Evolutionary conservation across 345 rosid species (phyloP), one percentile per base, ranked within the genome.

Genomic region (Salix arbutifolia): DNA sequence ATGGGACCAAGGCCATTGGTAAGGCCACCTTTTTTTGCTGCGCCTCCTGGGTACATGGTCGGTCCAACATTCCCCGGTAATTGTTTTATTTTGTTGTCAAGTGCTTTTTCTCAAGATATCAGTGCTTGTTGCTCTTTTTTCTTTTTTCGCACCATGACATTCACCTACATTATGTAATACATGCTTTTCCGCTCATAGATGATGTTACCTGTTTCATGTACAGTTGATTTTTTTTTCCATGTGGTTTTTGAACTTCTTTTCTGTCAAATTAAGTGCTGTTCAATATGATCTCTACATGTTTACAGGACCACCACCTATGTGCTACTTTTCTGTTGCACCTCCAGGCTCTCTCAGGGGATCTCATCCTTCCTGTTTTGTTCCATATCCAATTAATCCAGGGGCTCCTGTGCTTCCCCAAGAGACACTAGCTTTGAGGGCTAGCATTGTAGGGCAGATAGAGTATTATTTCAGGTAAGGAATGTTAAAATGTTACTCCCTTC

Each of bases 401-500:
- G 75, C 82, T 79, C 85, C 87, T 10, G 48, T 69, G 71, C 76
- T 71, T 4, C 81, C 93, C 70, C 89, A 88, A 21, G 98, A 87
- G 77, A 79, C 68, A 33, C 62, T 71, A 52, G 81, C 82, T 37
- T 83, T 96, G 86, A 90, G 78, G 82, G 86, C 82, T 68, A 82
- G 82, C 82, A 81, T 96, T 76, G 71, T 85, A 11, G 88, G 84
- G 79, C 99, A 96, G 77, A 87, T 96, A 73, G 97, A 96, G 78
- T 93, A 96, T 75, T 96, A 96, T 87, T 96, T 96, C 91, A 90
- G 99, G 99, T 90, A 78, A 78, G 85, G 26, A 23, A 56, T 79
- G 8, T 65, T 18, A 8, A 30, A 40, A 23, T 12, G 58, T 13
- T 17, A 44, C 11, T 68, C 1, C 9, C 48, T 25, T 21, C 10